Base-by-base conservation (phyloP, 345 rosid genomes). In the Hypericum androsaemum region DNA sequence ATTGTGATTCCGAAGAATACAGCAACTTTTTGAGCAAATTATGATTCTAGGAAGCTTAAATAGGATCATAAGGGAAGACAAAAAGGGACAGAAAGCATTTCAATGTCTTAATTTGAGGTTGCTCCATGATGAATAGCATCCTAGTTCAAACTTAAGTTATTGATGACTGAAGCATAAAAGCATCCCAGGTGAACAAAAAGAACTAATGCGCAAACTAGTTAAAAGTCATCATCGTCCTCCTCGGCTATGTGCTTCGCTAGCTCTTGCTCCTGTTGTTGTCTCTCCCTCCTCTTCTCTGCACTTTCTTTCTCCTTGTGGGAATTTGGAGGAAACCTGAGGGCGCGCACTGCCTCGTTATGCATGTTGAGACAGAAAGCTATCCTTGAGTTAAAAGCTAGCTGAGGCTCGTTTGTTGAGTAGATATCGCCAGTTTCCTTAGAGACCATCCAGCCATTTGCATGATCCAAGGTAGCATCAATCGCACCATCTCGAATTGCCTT, bases 401-500 rank as follows among this genome's bases (percentile, higher is more conserved):
- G 98, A 13, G 95, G 96, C 64, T 87, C 96, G 12, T 75, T 87
- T 12, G 92, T 84, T 0, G 98, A 84, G 69, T 82, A 87, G 41
- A 90, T 79, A 63, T 87, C 98, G 37, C 89, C 89, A 0, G 96
- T 82, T 61, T 87, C 96, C 69, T 81, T 84, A 3, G 96, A 87
- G 5, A 84, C 78, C 92, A 80, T 82, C 58, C 75, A 84, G 12
- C 81, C 82, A 8, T 73, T 86, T 5, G 75, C 67, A 59, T 72
- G 96, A 62, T 87, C 98, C 40, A 82, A 42, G 40, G 81, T 82
- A 3, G 95, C 95, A 55, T 89, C 98, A 9, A 86, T 84, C 0
- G 96, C 95, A 51, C 87, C 96, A 56, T 86, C 98, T 9, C 87
- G 71, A 15, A 90, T 84, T 41, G 92, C 95, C 72, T 87, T 90